These are phyloP conservation scores for Schizopora paradoxa DNA, from an alignment of 1,284 basidiomycete genomes.

Conservation along the genomic window DNA sequence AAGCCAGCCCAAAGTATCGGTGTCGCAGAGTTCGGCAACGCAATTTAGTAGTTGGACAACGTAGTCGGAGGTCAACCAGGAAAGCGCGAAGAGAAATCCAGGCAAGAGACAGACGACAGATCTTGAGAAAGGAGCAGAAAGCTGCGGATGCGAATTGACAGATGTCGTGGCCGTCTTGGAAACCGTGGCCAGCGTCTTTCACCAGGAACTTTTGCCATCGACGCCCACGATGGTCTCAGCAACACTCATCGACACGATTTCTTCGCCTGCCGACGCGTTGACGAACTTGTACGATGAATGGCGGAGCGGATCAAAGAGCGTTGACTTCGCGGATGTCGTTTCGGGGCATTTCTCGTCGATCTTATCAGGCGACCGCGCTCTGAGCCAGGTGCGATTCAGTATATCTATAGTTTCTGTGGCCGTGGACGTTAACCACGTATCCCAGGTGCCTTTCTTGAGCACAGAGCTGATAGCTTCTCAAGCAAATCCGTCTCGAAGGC, in stretches of 20 bases:
- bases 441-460: conserved; percentile 52
- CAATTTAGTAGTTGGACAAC: too few species aligned
- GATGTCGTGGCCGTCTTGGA: too few species aligned
- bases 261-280: conserved; percentile 42
- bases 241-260: conserved; percentile 43
- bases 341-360: conserved; percentile 41
- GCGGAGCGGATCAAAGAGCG: conserved; percentile 18
- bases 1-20: too few species aligned
- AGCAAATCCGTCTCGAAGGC: conserved; percentile 39
- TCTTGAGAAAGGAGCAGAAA: too few species aligned
- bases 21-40: too few species aligned
- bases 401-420: neutral
- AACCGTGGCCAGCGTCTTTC: too few species aligned
- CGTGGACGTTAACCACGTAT: neutral
- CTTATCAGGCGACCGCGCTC: conserved; percentile 17
- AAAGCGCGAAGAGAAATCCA: too few species aligned
- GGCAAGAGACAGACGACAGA: too few species aligned
- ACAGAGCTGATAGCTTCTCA: conserved; percentile 39
- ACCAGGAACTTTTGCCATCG: too few species aligned
- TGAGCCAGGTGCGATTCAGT: conserved; percentile 17
- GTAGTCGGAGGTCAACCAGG: too few species aligned
- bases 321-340: conserved; percentile 43
- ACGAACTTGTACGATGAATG: conserved; percentile 38
- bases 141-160: too few species aligned
- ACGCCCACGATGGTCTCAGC: conserved; percentile 52